These are phyloP conservation scores for Elsinoe fawcettii DNA, from an alignment of 2,329 filamentous ascomycete genomes.

Conservation along the genomic window DNA sequence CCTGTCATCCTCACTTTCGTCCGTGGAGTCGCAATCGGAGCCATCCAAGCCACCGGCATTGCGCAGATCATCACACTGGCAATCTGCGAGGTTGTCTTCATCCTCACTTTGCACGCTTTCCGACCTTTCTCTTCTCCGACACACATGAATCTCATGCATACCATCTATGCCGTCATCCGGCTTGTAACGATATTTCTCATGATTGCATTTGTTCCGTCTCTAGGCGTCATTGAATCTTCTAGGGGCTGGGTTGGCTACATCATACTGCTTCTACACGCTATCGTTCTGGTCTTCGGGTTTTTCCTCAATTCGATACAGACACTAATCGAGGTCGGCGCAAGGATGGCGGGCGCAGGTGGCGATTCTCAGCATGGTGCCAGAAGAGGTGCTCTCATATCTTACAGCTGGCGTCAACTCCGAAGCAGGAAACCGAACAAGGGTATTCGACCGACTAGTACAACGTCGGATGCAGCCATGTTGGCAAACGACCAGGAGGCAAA, in stretches of 20 bases:
- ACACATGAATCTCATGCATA: conserved; percentile 96
- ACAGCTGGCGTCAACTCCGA: conserved; percentile 82
- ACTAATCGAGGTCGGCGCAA: conserved; percentile 76
- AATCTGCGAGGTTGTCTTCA: conserved; percentile 86
- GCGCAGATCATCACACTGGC: conserved; percentile 87
- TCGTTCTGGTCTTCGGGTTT: conserved; percentile 83
- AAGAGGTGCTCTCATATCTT: conserved; percentile 60
- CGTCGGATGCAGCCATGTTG: conserved; percentile 76
- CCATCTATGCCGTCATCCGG: conserved; percentile 69
- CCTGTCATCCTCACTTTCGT: conserved; percentile 78
- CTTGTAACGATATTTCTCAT: conserved; percentile 54
- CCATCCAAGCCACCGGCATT: conserved; percentile 84
- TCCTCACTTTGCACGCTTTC: conserved; percentile 82
- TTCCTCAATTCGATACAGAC: conserved; percentile 88
- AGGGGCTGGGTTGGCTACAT: conserved; percentile 95
- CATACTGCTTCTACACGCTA: conserved; percentile 76
- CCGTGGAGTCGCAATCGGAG: conserved; percentile 83
- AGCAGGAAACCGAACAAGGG: conserved; percentile 53
- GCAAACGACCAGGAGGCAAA: conserved; percentile 59
- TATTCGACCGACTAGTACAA: conserved; percentile 64
- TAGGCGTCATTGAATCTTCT: conserved; percentile 67
- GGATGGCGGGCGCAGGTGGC: conserved; percentile 73
- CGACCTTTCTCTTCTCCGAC: conserved; percentile 83
- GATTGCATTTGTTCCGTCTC: conserved; percentile 68
- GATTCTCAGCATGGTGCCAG: conserved; percentile 44